A percentile compares a stretch with the other conserved stretches of the same genome.
Evolutionary conservation across 495 filamentous ascomycete species (phyloP).

Genomic region (Daldinia vernicosa): DNA sequence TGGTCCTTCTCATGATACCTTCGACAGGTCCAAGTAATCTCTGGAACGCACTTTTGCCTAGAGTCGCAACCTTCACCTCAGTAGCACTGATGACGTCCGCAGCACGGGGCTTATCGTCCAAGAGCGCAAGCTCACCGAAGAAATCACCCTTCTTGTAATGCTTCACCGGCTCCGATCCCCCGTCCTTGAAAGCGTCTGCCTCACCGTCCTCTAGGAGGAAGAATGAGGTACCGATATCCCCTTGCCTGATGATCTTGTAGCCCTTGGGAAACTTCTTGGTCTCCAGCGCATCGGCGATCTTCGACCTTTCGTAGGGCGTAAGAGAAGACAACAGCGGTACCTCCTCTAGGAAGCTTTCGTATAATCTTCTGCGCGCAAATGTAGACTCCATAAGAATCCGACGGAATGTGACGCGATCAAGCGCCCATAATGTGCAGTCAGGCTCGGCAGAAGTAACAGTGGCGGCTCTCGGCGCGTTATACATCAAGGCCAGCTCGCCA

Average conservation of each 20-base stretch:
- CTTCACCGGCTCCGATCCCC: conserved; percentile 71
- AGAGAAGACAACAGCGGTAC: conserved; percentile 86
- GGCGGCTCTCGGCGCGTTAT: conserved; percentile 96
- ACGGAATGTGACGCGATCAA: conserved; percentile 96
- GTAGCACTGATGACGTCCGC: conserved; percentile 84
- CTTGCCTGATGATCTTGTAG: conserved; percentile 85
- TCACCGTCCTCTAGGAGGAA: conserved; percentile 90
- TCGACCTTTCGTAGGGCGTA: conserved; percentile 89
- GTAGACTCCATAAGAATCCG: conserved; percentile 98
- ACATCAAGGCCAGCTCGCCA: conserved; percentile 97
- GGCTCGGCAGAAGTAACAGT: conserved; percentile 87
- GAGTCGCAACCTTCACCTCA: conserved; percentile 90
- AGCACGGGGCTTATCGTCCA: conserved; percentile 94
- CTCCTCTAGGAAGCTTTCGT: conserved; percentile 97
- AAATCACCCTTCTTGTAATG: conserved; percentile 90
- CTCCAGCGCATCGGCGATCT: conserved; percentile 96
- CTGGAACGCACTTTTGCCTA: conserved; percentile 95
- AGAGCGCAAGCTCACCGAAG: conserved; percentile 92
- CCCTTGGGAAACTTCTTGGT: conserved; percentile 86
- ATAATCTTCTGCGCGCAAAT: conserved; percentile 94
- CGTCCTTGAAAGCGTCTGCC: conserved; percentile 82
- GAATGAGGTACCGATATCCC: conserved; percentile 91
- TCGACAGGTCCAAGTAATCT: conserved; percentile 91
- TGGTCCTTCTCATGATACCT: conserved; percentile 87
- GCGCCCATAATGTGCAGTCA: conserved; percentile 85